phyloP scores from a whole-genome alignment of 202 grass and related monocot species.

The Dendrocalamus latiflorus region DNA sequence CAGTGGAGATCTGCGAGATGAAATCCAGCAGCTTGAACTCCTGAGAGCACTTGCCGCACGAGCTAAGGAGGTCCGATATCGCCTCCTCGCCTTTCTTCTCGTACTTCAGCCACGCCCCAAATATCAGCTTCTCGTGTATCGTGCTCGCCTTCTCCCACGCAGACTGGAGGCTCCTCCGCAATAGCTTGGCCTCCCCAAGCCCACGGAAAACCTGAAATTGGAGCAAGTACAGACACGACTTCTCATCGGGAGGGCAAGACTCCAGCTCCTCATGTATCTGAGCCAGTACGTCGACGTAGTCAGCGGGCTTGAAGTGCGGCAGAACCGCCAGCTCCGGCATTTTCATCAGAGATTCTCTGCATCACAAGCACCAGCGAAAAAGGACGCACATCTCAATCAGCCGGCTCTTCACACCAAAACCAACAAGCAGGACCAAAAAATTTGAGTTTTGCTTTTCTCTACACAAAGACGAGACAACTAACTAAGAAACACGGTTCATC shows the following conservation, averaged over 20 bases:
- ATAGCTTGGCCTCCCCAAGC: conserved; percentile 78
- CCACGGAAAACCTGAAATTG: conserved; percentile 89
- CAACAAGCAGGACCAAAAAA: neutral
- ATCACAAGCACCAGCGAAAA: conserved; percentile 7
- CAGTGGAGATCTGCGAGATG: conserved; percentile 52
- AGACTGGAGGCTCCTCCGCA: conserved; percentile 67
- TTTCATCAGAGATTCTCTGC: conserved; percentile 91
- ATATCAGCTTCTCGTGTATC: conserved; percentile 89
- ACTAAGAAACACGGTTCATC: neutral
- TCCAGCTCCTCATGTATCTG: conserved; percentile 95
- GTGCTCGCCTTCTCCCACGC: conserved; percentile 87
- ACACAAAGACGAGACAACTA: neutral
- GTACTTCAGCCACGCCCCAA: conserved; percentile 83
- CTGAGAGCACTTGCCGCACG: conserved; percentile 86
- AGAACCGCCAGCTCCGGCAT: conserved; percentile 63
- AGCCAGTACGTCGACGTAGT: conserved; percentile 77
- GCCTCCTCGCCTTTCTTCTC: conserved; percentile 91
- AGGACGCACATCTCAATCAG: neutral
- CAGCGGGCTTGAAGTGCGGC: conserved; percentile 68
- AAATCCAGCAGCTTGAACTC: conserved; percentile 88
- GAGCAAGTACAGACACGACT: conserved; percentile 67
- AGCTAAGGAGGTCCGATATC: conserved; percentile 79
- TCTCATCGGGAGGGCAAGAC: conserved; percentile 58
- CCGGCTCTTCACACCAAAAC: neutral
- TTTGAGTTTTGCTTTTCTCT: neutral